phyloP scores from a whole-genome alignment of 2,329 filamentous ascomycete species.

The Aspergillus sp. region DNA sequence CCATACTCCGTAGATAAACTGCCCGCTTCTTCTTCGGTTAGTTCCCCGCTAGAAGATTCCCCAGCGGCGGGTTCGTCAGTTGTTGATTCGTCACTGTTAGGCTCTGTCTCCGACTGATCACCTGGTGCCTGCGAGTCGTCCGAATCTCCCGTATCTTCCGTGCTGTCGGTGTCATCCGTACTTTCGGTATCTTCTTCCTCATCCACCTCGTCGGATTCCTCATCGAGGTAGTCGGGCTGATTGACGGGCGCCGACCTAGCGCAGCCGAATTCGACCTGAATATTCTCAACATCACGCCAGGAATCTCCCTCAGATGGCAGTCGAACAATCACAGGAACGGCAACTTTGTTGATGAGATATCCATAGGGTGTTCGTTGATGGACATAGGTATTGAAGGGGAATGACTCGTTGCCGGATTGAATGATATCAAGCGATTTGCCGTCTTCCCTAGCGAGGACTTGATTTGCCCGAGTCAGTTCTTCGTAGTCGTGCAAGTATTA shows the following conservation, averaged over 20 bases:
- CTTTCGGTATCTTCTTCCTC: neutral
- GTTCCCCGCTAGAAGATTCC: neutral
- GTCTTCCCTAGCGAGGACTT: neutral
- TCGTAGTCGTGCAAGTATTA: neutral
- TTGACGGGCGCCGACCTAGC: neutral
- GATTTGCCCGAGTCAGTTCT: neutral
- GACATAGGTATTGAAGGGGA: neutral
- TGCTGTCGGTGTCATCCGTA: neutral
- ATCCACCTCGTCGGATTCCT: neutral
- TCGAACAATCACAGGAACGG: neutral
- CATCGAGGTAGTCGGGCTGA: neutral
- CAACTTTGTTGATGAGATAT: neutral
- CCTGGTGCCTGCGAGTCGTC: neutral
- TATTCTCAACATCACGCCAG: neutral
- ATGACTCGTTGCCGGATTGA: neutral
- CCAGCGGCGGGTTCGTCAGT: no score
- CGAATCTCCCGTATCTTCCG: neutral
- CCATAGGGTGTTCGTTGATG: neutral
- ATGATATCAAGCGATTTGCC: neutral
- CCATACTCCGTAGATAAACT: neutral
- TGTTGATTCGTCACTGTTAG: neutral
- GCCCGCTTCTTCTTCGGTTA: neutral
- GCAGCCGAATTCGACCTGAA: constrained; percentile 1
- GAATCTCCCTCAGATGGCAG: neutral
- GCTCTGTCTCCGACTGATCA: neutral